Evolutionary conservation across 805 yeast species (phyloP), one percentile per base, ranked within the genome.

Genomic region (Saccharomyces jurei): DNA sequence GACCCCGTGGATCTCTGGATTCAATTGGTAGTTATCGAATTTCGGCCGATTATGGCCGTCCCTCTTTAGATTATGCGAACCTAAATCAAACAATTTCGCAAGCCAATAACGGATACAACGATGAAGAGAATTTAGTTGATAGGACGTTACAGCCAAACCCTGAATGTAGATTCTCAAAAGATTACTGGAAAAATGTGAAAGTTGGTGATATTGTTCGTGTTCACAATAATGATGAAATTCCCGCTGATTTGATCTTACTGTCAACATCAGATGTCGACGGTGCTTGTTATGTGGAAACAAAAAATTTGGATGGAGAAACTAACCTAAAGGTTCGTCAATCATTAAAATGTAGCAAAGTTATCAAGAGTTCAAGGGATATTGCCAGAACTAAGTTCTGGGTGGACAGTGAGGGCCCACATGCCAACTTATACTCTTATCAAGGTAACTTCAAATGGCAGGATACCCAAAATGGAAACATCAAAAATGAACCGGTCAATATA

Each of bases 321-420:
- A 87, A 86, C 62, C 73, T 87, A 69, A 87, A 87, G 70, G 84
- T 84, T 36, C 84, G 84, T 64, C 89, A 84, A 66, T 83, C 91
- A 2, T 69, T 87, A 61, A 83, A 85, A 64, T 81, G 83, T 62
- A 78, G 85, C 28, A 71, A 79, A 11, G 74, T 71, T 28, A 73
- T 80, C n/a, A 72, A 75, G 55, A 79, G 76, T 52, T 71, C 80
- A 1, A 70, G 74, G 52, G 84, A 81, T 62, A 67, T 80, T 30
- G 72, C 77, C 6, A 74, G 76, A 61, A 73, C 80, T 50, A 77
- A 76, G 59, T 86, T 86, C 60, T 80, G 84, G 79, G 70, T 87
- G 25, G 89, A 87, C 58, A 80, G 87, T 73, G 95, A 87, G 71
- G 92, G 91, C 13, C 95, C 95, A n/a, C 89, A 87, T 69, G 79